Evolutionary conservation across 306 rosid species (phyloP).

Genomic region (Abrus precatorius): DNA sequence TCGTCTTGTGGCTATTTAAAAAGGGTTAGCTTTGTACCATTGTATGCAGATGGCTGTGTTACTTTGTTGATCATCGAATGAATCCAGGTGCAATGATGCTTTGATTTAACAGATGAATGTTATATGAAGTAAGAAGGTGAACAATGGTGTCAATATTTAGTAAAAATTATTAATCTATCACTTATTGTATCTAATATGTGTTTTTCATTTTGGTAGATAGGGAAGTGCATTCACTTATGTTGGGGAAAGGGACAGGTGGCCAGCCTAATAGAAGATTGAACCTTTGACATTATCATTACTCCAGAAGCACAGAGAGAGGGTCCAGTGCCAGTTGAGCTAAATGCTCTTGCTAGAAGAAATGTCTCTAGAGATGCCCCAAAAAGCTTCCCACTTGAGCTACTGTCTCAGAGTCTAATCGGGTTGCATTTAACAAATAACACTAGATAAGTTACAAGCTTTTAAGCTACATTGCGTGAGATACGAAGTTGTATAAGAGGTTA

Average conservation of each 20-base stretch:
- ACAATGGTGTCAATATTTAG: background rate
- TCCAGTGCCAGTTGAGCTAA: background rate
- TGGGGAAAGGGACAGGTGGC: background rate
- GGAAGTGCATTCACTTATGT: background rate
- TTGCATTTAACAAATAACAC: constrained; percentile 19
- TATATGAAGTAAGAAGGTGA: background rate
- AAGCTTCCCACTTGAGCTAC: constrained; percentile 2
- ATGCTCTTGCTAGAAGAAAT: constrained; percentile 32
- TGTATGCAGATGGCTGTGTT: background rate
- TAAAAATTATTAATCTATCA: background rate
- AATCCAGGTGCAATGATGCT: background rate
- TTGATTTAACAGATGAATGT: background rate
- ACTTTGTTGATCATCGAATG: background rate
- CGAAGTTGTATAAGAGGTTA: constrained; percentile 16
- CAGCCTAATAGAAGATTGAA: background rate
- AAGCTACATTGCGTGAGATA: constrained; percentile 14
- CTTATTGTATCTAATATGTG: constrained; percentile 10
- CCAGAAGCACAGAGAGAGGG: background rate
- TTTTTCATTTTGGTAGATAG: background rate
- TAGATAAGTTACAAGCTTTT: background rate
- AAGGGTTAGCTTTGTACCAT: background rate
- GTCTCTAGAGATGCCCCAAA: background rate
- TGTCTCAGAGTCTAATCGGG: constrained; percentile 3
- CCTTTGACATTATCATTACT: background rate
- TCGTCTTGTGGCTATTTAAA: too few relatives aligned